Conservation (phyloP, 78 protist genomes). For the Dictyostelium intermedium region DNA sequence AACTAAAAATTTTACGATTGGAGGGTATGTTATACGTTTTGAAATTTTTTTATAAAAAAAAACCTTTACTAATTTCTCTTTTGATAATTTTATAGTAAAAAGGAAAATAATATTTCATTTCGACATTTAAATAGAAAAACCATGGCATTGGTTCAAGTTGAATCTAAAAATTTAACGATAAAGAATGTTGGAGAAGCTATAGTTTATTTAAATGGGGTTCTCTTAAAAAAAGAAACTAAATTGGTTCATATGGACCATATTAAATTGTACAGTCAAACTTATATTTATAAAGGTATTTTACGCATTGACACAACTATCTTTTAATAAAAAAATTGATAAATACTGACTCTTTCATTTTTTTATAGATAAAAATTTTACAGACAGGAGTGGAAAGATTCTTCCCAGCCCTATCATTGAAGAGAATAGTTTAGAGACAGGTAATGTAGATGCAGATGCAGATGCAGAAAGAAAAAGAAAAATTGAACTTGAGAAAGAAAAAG, state of each 20-base stretch:
- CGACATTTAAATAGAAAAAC: not conserved
- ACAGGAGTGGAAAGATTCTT: not conserved
- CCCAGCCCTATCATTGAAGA: not conserved
- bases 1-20: not conserved
- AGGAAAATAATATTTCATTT: not conserved
- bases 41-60: too few relatives aligned
- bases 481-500: not conserved
- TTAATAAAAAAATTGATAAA: too few relatives aligned
- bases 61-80: not conserved
- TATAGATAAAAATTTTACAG: not conserved
- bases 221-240: not conserved
- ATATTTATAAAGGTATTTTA: too few relatives aligned
- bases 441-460: not conserved
- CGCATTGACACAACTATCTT: too few relatives aligned
- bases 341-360: too few relatives aligned
- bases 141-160: not conserved
- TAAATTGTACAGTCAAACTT: not conserved
- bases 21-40: not conserved
- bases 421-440: not conserved
- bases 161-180: not conserved
- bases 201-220: not conserved
- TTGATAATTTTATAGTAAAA: not conserved
- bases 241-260: not conserved
- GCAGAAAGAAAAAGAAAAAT: not conserved
- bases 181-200: not conserved